Evolutionary conservation across 495 filamentous ascomycete genomes (phyloP), one percentile per base, ranked within the genome.

Genomic region (Diplogelasinospora grovesii): DNA sequence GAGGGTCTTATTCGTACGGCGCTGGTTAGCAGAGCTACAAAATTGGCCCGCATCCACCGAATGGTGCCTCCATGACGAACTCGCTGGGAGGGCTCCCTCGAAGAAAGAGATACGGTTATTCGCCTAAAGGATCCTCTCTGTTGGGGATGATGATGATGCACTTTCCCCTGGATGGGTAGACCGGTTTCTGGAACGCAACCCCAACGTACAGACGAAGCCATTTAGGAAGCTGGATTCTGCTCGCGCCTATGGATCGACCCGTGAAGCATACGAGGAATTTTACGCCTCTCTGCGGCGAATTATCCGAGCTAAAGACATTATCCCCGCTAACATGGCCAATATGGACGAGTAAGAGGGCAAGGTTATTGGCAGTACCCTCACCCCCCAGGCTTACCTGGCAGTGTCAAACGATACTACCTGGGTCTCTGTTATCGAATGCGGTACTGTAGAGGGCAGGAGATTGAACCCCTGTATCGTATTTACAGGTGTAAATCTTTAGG

Each of bases 381-480:
- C 30, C 4, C 16, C 16, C 14, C 8, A 18, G 15, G 11, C 5
- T 4, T 39, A 39, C 36, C 4, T 25, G 5, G 20, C 13, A 13
- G 28, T 8, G 11, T 18, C 22, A 18, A 14, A 39, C 13, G 22
- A 10, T 13, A 26, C 22, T 26, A 39, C 36, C 21, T 39, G 36
- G 22, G 36, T 39, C 36, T 9, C 36, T 14, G 36, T 39, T 16
- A 39, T 39, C 13, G 36, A 39, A 18, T 39, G 36, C 14, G 36
- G 18, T 13, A 26, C 13, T 27, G 22, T 7, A 10, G 22, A 16
- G n/a, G 22, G 36, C 23, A 5, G 11, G 3, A 3, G 22, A 9
- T 27, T 39, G 14, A 27, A 10, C 2, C 36, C 36, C 3, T 3
- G 3, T 13, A 18, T 39, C 2, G 22, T 39, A 6, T 39, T 39